Percentiles rank a stretch among this genome's conserved stretches.
phyloP scores from a whole-genome alignment of 768 basidiomycete species.

The Pholiota conissans region DNA sequence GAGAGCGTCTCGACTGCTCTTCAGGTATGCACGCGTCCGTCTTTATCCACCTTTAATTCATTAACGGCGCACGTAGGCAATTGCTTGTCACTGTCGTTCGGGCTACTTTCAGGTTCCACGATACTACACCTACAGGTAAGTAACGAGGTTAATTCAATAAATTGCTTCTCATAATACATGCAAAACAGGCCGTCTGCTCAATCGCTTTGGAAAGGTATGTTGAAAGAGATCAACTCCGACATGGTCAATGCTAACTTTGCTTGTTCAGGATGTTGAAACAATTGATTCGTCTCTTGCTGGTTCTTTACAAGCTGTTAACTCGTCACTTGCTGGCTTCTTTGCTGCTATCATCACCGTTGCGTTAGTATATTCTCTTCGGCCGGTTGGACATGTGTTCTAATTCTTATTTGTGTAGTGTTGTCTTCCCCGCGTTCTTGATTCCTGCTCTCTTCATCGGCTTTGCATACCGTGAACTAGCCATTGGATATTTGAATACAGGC shows the following conservation, averaged over 20 bases:
- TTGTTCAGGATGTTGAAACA: constrained; percentile 70
- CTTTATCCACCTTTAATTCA: constrained; percentile 56
- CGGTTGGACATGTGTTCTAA: background rate
- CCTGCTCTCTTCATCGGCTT: constrained; percentile 75
- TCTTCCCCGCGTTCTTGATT: constrained; percentile 83
- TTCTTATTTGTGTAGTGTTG: constrained; percentile 38
- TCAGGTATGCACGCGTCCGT: constrained; percentile 25
- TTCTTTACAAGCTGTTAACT: constrained; percentile 75
- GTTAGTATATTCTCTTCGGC: constrained; percentile 37
- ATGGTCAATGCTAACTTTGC: too few relatives aligned
- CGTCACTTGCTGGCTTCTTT: constrained; percentile 74
- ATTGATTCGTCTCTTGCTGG: constrained; percentile 74
- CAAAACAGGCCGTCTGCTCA: constrained; percentile 72
- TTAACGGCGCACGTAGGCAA: constrained; percentile 33
- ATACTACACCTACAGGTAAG: constrained; percentile 77
- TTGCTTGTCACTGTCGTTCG: constrained; percentile 70
- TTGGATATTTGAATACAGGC: constrained; percentile 77
- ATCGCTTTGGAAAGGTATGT: constrained; percentile 70
- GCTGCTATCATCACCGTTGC: constrained; percentile 72
- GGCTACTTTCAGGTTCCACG: constrained; percentile 85
- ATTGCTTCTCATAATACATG: background rate
- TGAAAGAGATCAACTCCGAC: too few relatives aligned
- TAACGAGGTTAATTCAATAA: background rate
- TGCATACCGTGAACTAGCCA: constrained; percentile 66
- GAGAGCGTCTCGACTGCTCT: constrained; percentile 37